Conservation (phyloP, 2,329 filamentous ascomycete genomes). For the Pseudogymnoascus sp. region DNA sequence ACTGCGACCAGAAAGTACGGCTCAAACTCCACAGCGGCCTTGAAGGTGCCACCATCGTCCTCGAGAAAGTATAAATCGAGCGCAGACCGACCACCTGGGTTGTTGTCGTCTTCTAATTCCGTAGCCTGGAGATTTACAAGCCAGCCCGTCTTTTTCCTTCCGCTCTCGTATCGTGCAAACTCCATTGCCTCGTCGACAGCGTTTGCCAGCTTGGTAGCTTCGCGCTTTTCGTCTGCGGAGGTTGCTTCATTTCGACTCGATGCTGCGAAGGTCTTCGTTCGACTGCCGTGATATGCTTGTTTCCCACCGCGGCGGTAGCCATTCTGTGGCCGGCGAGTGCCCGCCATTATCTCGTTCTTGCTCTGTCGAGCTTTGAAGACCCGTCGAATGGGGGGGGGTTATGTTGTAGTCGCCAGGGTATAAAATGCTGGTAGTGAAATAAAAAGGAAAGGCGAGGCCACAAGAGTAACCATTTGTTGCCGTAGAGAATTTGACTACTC, state of each 20-base stretch:
- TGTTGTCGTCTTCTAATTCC: conserved; percentile 71
- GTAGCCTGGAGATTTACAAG: conserved; percentile 93
- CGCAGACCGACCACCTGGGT: conserved; percentile 75
- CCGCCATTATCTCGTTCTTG: conserved; percentile 40
- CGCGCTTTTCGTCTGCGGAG: conserved; percentile 85
- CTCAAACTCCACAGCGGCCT: conserved; percentile 91
- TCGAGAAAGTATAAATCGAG: conserved; percentile 97
- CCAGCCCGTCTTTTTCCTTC: conserved; percentile 77
- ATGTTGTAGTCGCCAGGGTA: conserved; percentile 11
- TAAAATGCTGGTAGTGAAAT: conserved; percentile 1
- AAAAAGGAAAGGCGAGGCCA: background rate
- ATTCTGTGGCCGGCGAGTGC: conserved; percentile 52
- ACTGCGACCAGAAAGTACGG: conserved; percentile 93
- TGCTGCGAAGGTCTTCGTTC: conserved; percentile 70
- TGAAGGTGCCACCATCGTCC: conserved; percentile 77
- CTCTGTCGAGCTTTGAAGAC: conserved; percentile 12
- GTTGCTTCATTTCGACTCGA: conserved; percentile 74
- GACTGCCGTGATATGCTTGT: conserved; percentile 60
- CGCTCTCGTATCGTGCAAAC: conserved; percentile 84
- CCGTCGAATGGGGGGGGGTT: conserved; percentile 9
- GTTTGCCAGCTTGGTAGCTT: conserved; percentile 74
- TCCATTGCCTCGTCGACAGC: conserved; percentile 93
- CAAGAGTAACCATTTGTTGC: background rate
- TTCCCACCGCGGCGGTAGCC: conserved; percentile 61
- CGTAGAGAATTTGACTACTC: background rate